Conservation (phyloP, 2,329 filamentous ascomycete genomes). For the Colletotrichum lindemuthianum region DNA sequence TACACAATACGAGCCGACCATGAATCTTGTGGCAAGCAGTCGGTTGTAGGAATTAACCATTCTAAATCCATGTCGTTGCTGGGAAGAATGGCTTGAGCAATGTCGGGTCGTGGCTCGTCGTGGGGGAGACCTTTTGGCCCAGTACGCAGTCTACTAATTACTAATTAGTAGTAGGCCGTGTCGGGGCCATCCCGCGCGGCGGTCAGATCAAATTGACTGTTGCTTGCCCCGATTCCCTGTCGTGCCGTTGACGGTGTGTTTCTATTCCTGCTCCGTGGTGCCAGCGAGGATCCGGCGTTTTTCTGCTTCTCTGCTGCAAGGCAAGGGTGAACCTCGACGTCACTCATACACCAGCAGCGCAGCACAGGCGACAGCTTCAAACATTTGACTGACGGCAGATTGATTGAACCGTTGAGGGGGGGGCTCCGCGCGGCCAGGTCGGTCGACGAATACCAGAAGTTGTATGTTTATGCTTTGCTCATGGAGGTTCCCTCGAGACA, state of each 20-base stretch:
- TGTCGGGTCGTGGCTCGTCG: slow-evolving; percentile 13
- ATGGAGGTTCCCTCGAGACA: slow-evolving; percentile 8
- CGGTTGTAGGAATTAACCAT: background rate
- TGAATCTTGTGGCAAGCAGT: background rate
- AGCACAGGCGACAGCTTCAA: slow-evolving; percentile 5
- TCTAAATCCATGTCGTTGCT: background rate
- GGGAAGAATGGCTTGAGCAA: background rate
- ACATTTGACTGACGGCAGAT: slow-evolving; percentile 5
- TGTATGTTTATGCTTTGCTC: slow-evolving; percentile 23
- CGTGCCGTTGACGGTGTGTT: slow-evolving; percentile 15
- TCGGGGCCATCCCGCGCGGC: slow-evolving; percentile 6
- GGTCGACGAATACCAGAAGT: background rate
- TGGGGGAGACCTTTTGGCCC: slow-evolving; percentile 3
- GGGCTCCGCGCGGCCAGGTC: background rate
- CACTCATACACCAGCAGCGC: background rate
- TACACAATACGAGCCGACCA: background rate
- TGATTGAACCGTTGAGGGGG: slow-evolving; percentile 18
- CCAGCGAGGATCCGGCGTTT: slow-evolving; percentile 6
- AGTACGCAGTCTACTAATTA: slow-evolving; percentile 4
- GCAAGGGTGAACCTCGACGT: background rate
- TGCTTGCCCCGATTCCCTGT: slow-evolving; percentile 1
- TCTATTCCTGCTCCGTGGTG: slow-evolving; percentile 11
- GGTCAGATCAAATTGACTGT: slow-evolving; percentile 14
- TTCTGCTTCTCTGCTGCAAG: slow-evolving; percentile 20
- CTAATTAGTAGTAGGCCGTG: background rate